Percentiles rank a stretch among this genome's conserved stretches.
Evolutionary conservation across 2,329 filamentous ascomycete genomes (phyloP).

Genomic region (Fusarium fujikuroi): DNA sequence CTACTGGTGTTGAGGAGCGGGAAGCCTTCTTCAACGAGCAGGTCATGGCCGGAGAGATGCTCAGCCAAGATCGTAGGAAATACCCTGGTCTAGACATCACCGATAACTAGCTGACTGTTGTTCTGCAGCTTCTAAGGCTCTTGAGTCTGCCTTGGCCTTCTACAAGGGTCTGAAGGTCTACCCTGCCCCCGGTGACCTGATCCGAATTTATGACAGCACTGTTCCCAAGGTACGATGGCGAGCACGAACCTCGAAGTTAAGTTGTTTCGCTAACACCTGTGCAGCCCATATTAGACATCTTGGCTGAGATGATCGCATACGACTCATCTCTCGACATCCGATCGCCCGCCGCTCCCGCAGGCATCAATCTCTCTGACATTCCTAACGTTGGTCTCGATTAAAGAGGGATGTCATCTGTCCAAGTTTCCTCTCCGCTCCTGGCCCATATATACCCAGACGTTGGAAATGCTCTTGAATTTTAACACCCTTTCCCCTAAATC

Average conservation of each 20-base stretch:
- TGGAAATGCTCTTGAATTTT: constrained; percentile 34
- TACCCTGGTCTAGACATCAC: not conserved
- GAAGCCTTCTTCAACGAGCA: constrained; percentile 98
- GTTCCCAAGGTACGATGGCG: constrained; percentile 80
- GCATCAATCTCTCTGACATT: constrained; percentile 59
- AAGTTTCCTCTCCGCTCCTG: constrained; percentile 34
- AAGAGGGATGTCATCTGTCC: constrained; percentile 31
- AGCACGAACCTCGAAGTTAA: not conserved
- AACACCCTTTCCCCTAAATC: constrained; percentile 19
- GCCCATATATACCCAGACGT: constrained; percentile 32
- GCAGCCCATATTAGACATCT: constrained; percentile 90
- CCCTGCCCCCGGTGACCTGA: constrained; percentile 90
- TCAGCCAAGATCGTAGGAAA: constrained; percentile 82
- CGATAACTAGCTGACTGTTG: constrained; percentile 23
- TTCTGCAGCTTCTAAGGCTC: constrained; percentile 67
- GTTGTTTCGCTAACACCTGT: constrained; percentile 31
- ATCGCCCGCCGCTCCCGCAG: constrained; percentile 48
- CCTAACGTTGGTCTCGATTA: constrained; percentile 67
- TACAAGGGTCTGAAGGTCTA: constrained; percentile 99
- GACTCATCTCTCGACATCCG: constrained; percentile 78
- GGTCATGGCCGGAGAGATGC: constrained; percentile 86
- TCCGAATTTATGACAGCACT: constrained; percentile 98
- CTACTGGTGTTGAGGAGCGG: constrained; percentile 87
- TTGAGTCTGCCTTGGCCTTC: constrained; percentile 93
- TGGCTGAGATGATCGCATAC: constrained; percentile 97